Conservation (phyloP, 768 basidiomycete species). For the Boletus rufocinnamomeus region DNA sequence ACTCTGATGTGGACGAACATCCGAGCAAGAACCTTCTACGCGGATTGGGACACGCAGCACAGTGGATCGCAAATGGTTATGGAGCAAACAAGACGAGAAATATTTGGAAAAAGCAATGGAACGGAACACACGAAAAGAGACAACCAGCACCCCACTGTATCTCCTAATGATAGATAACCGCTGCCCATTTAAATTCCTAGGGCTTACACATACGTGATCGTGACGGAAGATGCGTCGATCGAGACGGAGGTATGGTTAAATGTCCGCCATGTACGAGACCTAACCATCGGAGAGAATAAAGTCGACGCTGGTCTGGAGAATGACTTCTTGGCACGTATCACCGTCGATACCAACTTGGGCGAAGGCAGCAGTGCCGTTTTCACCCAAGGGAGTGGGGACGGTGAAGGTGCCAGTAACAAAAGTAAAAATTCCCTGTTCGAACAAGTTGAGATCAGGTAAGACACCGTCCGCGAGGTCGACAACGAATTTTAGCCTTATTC, state of each 20-base stretch:
- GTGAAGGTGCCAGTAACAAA: neutral
- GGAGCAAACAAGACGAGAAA: neutral
- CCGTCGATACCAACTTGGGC: conserved; percentile 15
- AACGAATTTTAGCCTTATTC: neutral
- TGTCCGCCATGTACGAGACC: no score
- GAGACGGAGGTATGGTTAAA: neutral
- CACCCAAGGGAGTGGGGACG: neutral
- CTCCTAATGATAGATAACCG: neutral
- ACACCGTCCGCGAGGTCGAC: neutral
- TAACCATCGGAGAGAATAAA: no score
- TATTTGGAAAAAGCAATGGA: neutral
- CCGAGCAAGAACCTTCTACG: neutral
- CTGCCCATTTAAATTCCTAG: neutral
- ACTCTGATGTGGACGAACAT: neutral
- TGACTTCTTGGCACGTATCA: neutral
- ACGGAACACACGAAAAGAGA: neutral
- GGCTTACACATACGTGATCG: neutral
- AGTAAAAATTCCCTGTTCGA: conserved; percentile 8
- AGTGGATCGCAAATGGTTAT: neutral
- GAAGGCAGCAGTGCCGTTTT: neutral
- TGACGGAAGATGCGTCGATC: neutral
- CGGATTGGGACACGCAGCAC: neutral
- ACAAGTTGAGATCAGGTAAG: neutral
- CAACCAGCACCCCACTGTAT: neutral
- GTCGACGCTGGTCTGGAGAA: neutral